phyloP scores from a whole-genome alignment of 257 asterid species.

The Gentiana straminea region DNA sequence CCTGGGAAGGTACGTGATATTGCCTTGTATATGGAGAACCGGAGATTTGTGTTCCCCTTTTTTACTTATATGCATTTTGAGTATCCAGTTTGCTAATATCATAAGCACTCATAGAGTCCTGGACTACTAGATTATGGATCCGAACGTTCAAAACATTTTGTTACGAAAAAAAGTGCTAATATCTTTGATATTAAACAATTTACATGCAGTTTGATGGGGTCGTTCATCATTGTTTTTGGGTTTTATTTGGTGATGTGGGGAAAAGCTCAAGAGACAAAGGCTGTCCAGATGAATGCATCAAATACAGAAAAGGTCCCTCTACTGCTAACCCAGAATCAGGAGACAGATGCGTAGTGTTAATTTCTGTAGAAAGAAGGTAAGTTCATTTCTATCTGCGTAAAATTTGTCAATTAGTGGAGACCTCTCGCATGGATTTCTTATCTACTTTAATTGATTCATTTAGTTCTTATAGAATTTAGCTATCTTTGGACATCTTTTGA shows the following conservation, averaged over 20 bases:
- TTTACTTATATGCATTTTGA: constrained; percentile 35
- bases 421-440: background rate
- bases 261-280: constrained; percentile 45
- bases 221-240: constrained; percentile 56
- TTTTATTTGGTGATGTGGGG: constrained; percentile 98
- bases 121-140: too few relatives aligned
- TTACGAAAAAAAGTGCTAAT: background rate
- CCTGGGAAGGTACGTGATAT: constrained; percentile 56
- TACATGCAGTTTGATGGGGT: constrained; percentile 62
- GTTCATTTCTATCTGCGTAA: background rate
- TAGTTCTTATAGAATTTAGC: too few relatives aligned
- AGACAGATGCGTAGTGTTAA: constrained; percentile 8
- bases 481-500: too few relatives aligned
- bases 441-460: too few relatives aligned
- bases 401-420: background rate
- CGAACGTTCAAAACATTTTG: too few relatives aligned
- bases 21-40: background rate
- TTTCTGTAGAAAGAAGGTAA: constrained; percentile 3
- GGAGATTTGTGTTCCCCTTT: background rate
- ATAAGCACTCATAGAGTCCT: too few relatives aligned
- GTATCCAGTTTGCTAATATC: too few relatives aligned
- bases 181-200: background rate
- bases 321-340: constrained; percentile 28
- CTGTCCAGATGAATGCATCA: constrained; percentile 13
- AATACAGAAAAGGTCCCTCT: constrained; percentile 38